Percentiles rank a stretch among this genome's conserved stretches.
These are phyloP conservation scores for Sonneratia caseolaris DNA, from an alignment of 345 rosid genomes.

Conservation along the genomic window DNA sequence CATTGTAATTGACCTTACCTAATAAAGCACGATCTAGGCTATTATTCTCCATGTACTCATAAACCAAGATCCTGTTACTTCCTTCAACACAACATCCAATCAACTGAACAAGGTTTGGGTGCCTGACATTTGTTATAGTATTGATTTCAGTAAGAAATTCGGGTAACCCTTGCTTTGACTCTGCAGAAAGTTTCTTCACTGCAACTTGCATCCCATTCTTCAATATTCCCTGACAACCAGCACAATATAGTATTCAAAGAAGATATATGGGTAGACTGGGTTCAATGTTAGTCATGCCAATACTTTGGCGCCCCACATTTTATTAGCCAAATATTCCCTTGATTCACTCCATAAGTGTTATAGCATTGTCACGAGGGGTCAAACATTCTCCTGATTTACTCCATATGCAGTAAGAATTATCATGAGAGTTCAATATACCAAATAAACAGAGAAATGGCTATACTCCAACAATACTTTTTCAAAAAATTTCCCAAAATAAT, in stretches of 20 bases:
- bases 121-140: constrained; percentile 57
- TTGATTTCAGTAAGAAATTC: constrained; percentile 79
- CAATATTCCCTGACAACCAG: constrained; percentile 44
- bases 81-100: constrained; percentile 74
- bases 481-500: neutral
- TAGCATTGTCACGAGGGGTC: neutral
- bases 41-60: constrained; percentile 74
- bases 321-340: neutral
- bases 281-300: neutral
- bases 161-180: constrained; percentile 64
- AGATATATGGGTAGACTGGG: neutral
- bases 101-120: constrained; percentile 82
- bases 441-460: no score
- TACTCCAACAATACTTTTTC: neutral
- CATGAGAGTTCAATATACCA: no score
- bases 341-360: neutral
- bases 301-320: neutral
- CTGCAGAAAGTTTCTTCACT: constrained; percentile 58
- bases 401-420: no score
- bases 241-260: constrained; percentile 2
- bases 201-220: constrained; percentile 58
- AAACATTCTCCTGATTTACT: neutral
- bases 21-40: constrained; percentile 65
- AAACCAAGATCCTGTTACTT: constrained; percentile 58
- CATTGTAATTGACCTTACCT: constrained; percentile 22